These are phyloP conservation scores for Boletus tylopilopsis DNA, from an alignment of 768 basidiomycete genomes.

Conservation along the genomic window DNA sequence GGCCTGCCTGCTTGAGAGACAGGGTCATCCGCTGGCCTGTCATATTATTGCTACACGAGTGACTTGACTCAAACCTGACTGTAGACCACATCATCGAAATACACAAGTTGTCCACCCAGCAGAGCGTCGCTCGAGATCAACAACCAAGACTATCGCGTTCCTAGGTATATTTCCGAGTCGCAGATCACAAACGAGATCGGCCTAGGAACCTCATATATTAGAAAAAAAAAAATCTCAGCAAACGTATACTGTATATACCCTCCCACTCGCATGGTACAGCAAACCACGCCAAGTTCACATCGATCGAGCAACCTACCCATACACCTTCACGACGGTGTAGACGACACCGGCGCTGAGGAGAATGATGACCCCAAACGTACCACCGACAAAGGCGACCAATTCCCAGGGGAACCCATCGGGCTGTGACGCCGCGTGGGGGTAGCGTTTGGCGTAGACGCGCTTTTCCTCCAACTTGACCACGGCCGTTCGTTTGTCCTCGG, in stretches of 20 bases:
- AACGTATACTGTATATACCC: background rate
- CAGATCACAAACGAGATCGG: no score
- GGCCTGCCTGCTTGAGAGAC: no score
- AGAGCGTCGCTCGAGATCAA: no score
- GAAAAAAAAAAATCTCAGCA: background rate
- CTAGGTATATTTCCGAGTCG: no score
- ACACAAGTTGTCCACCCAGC: no score
- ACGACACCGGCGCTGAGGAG: slow-evolving; percentile 20
- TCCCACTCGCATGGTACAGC: background rate
- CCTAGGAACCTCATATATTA: background rate
- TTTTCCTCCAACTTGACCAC: slow-evolving; percentile 46
- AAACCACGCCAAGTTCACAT: background rate
- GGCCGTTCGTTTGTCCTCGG: slow-evolving; percentile 52
- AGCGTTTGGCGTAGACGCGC: slow-evolving; percentile 32
- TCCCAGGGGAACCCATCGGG: slow-evolving; percentile 27
- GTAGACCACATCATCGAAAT: no score
- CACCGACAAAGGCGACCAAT: slow-evolving; percentile 27
- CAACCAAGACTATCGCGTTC: no score
- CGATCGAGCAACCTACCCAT: slow-evolving; percentile 8
- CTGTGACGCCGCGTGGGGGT: slow-evolving; percentile 8
- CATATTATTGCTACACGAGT: no score
- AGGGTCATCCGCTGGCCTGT: no score
- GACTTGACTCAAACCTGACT: no score
- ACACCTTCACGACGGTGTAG: slow-evolving; percentile 25
- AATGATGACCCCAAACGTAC: slow-evolving; percentile 26